A percentile compares a stretch with the other conserved stretches of the same genome.
phyloP scores from a whole-genome alignment of 331 rosid genomes.

The Pyrus hybrid region DNA sequence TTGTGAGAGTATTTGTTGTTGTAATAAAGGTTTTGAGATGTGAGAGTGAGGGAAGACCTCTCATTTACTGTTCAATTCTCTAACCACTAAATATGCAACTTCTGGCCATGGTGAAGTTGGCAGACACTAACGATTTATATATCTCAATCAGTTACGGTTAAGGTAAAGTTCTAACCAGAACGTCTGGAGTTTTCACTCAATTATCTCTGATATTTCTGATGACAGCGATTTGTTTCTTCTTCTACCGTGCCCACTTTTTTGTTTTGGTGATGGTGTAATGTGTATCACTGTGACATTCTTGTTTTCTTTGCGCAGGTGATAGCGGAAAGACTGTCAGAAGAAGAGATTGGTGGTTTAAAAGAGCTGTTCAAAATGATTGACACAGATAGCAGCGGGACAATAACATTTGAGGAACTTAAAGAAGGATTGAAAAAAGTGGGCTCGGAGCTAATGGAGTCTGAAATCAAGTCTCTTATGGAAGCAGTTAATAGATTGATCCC shows the following conservation, averaged over 20 bases:
- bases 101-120: background rate
- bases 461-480: constrained; percentile 76
- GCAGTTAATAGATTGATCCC: constrained; percentile 47
- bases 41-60: background rate
- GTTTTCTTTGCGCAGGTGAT: constrained; percentile 46
- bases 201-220: background rate
- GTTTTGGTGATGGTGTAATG: background rate
- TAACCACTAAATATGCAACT: background rate
- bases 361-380: constrained; percentile 88
- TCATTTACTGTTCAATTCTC: background rate
- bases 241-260: background rate
- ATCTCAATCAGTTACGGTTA: background rate
- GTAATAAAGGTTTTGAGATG: background rate
- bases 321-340: constrained; percentile 86
- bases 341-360: constrained; percentile 87
- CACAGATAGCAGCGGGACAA: constrained; percentile 70
- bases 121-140: background rate
- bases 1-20: background rate
- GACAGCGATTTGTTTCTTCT: background rate
- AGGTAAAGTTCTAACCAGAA: background rate
- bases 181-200: background rate
- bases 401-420: constrained; percentile 86
- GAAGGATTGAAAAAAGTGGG: constrained; percentile 69
- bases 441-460: constrained; percentile 79
- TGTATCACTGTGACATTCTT: background rate